Conservation (phyloP, 768 basidiomycete species). For the Suillus alpinus region DNA sequence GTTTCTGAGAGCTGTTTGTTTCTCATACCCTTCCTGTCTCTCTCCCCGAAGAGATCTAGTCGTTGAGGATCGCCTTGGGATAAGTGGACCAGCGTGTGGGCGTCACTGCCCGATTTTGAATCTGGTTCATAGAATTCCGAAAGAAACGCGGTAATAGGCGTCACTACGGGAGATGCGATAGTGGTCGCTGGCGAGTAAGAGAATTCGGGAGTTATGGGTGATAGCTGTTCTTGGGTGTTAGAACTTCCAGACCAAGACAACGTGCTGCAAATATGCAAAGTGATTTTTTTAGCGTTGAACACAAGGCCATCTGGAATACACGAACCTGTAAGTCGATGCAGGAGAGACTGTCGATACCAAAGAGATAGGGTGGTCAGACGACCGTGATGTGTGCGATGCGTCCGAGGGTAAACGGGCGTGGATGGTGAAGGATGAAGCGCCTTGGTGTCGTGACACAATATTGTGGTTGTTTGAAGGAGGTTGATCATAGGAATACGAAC, state of each 20-base stretch:
- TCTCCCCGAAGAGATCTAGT: neutral
- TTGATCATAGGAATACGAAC: neutral
- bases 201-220: conserved; percentile 21
- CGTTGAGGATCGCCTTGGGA: neutral
- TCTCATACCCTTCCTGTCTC: neutral
- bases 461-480: neutral
- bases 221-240: conserved; percentile 9
- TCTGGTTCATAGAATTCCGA: conserved; percentile 10
- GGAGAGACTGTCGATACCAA: conserved; percentile 20
- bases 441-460: neutral
- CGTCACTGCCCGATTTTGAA: neutral
- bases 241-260: conserved; percentile 16
- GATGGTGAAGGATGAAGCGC: neutral
- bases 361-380: conserved; percentile 9
- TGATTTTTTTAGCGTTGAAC: neutral
- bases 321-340: conserved; percentile 26
- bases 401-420: neutral
- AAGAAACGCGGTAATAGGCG: conserved; percentile 7
- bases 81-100: neutral
- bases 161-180: conserved; percentile 13
- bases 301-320: neutral
- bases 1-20: neutral
- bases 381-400: neutral
- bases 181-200: conserved; percentile 4
- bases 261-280: conserved; percentile 2